These are phyloP conservation scores for Tolypocladium tropicale DNA, from an alignment of 2,329 filamentous ascomycete species.

Conservation along the genomic window DNA sequence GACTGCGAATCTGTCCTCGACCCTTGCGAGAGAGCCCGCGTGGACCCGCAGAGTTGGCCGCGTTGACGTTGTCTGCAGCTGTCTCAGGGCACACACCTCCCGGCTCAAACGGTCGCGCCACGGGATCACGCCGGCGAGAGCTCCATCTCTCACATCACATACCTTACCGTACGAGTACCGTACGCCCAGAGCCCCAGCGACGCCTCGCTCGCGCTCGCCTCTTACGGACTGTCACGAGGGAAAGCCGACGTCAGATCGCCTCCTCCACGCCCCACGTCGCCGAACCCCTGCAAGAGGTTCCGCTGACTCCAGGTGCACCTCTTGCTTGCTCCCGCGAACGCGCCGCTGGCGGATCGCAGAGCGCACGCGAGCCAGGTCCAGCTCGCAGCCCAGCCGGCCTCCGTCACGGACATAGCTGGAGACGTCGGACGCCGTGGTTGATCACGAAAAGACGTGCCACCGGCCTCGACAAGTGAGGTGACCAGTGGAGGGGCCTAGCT, in stretches of 20 bases:
- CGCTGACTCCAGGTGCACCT: not conserved
- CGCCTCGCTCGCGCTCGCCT: not conserved
- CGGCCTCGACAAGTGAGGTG: not conserved
- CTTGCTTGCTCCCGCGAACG: not conserved
- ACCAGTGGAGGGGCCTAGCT: not conserved
- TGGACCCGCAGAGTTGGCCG: no score
- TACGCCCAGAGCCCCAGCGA: not conserved
- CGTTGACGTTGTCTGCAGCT: not conserved
- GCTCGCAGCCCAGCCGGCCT: not conserved
- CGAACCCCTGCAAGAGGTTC: not conserved
- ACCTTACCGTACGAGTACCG: no score
- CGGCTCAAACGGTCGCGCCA: not conserved
- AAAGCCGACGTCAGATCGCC: not conserved
- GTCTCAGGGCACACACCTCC: slow-evolving; percentile 1
- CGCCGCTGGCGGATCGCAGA: not conserved
- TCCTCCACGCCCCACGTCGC: not conserved
- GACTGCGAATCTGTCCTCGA: no score
- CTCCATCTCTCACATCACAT: not conserved
- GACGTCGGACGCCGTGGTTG: not conserved
- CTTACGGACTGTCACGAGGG: not conserved
- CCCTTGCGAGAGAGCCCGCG: no score
- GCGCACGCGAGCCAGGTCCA: not conserved
- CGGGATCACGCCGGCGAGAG: not conserved
- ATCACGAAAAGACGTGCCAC: not conserved
- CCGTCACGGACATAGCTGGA: no score